Evolutionary conservation across 495 filamentous ascomycete species (phyloP).

Genomic region (Schizothecium vesticola): DNA sequence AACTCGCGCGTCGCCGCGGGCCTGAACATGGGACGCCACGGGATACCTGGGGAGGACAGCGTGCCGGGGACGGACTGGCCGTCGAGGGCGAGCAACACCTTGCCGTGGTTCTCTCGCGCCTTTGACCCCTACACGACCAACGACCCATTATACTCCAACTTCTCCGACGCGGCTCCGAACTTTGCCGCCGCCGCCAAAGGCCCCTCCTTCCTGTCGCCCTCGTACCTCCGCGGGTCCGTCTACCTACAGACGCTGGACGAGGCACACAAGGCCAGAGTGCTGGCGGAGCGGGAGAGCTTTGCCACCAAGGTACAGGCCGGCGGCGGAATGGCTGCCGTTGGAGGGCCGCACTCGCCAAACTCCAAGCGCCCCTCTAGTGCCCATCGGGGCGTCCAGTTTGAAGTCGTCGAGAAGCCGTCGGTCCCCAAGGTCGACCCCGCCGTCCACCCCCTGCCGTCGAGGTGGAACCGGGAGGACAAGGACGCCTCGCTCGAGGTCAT

Average conservation of each 20-base stretch:
- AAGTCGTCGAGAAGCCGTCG: constrained; percentile 76
- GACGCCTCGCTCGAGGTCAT: constrained; percentile 66
- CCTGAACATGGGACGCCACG: constrained; percentile 21
- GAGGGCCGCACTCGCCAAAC: constrained; percentile 57
- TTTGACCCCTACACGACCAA: constrained; percentile 46
- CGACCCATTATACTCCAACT: constrained; percentile 23
- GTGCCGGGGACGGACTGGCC: constrained; percentile 25
- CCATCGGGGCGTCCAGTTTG: constrained; percentile 78
- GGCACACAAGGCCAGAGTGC: constrained; percentile 55
- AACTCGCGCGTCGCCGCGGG: constrained; percentile 13
- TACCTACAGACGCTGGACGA: constrained; percentile 71
- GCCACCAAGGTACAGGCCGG: constrained; percentile 28
- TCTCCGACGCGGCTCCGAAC: constrained; percentile 20
- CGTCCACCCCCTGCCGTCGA: constrained; percentile 65
- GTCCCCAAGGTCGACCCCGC: constrained; percentile 48
- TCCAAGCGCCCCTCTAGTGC: constrained; percentile 54
- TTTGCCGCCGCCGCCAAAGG: constrained; percentile 19
- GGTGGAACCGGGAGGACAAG: constrained; percentile 79
- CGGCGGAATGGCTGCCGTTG: constrained; percentile 56
- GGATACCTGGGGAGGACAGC: constrained; percentile 7
- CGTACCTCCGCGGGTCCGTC: constrained; percentile 72
- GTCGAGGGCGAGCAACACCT: constrained; percentile 33
- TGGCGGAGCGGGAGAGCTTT: constrained; percentile 28
- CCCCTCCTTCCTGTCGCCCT: constrained; percentile 63
- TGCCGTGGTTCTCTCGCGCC: constrained; percentile 58